Base-by-base conservation (phyloP, 495 filamentous ascomycete genomes). In the Hypomontagnella monticulosa region DNA sequence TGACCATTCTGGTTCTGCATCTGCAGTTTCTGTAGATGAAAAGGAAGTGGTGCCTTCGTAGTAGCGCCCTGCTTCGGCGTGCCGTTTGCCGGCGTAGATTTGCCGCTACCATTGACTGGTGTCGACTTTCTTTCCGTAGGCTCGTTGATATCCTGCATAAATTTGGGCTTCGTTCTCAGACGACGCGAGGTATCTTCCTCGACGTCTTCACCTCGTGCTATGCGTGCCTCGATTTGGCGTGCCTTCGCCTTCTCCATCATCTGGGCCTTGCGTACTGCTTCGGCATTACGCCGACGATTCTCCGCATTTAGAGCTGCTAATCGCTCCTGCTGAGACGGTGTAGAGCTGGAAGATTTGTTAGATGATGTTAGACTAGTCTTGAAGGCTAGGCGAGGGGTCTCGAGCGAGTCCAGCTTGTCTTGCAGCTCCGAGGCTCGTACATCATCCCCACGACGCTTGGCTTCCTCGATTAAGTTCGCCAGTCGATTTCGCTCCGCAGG, bases 221-320 rank as follows among this genome's bases (percentile, higher is more conserved):
- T 73, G 12, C 82, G 85, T 47, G 69, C 70, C 55, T 83, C 77
- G 5, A 78, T 76, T 66, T 88, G 81, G 23, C 87, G 83, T n/a
- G 84, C 83, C 9, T 83, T 83, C 40, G 84, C 84, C 12, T 88
- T 82, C 79, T 98, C 94, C 62, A 86, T 86, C 18, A 95, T 77
- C 74, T 96, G 91, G 4, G 93, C 93, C 74, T 90, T 89, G 49
- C 93, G 91, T 6, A 96, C 88, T 16, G 89, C 86, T 65, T 96
- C 90, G 12, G 85, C 82, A 70, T 96, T 96, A 62, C 86, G 83
- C 52, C 86, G 86, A 44, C 93, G 89, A 78, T 95, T 95, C 66
- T 87, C 85, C 2, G 82, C 76, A 76, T 97, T 97, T 70, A 94
- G 72, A 38, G 86, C 80, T 11, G 89, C 88, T 7, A 97, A 82